Evolutionary conservation across 2,329 filamentous ascomycete species (phyloP), one percentile per base, ranked within the genome.

Genomic region (Elsinoe necatrix): DNA sequence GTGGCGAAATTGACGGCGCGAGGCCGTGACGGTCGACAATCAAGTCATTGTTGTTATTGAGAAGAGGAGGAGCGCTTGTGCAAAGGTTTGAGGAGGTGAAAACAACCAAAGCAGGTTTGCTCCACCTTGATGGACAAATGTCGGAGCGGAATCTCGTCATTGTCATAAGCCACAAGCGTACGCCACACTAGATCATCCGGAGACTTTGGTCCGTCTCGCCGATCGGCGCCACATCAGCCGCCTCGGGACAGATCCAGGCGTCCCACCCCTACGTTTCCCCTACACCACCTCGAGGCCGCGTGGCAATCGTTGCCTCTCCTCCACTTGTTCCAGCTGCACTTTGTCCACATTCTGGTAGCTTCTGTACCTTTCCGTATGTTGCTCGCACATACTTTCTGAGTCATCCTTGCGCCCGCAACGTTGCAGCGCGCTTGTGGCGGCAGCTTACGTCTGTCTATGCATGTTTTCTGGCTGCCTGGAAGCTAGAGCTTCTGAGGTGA

Each of bases 271-370:
- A 3, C 21, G 11, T 9, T 21, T 25, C 23, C n/a, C 16, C 20
- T 52, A 29, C 29, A 34, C 48, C 29, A 52, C 48, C 4, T 39
- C 48, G 16, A 37, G 48, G 48, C 48, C 48, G 48, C 48, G 48
- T 52, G 48, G 48, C 48, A 52, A 52, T 35, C 29, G 48, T 25
- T 23, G 48, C 48, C 48, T 52, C 9, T 52, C 48, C 48, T 52
- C 48, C 48, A 52, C 48, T 39, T 39, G 34, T 52, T 52, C 29
- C 48, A 39, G 31, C 18, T 21, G 25, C 16, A 21, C 9, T 34
- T 8, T 5, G 29, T 23, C 11, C 25, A 23, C n/a, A 20, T 34
- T 18, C 27, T 52, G n/a, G 48, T 21, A 14, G 48, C 48, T 52
- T 52, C 48, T 37, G 20, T 27, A 37, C 9, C 8, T 20, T 52